Conservation (phyloP, 176 grass and related monocot genomes). For the Ananas comosus region DNA sequence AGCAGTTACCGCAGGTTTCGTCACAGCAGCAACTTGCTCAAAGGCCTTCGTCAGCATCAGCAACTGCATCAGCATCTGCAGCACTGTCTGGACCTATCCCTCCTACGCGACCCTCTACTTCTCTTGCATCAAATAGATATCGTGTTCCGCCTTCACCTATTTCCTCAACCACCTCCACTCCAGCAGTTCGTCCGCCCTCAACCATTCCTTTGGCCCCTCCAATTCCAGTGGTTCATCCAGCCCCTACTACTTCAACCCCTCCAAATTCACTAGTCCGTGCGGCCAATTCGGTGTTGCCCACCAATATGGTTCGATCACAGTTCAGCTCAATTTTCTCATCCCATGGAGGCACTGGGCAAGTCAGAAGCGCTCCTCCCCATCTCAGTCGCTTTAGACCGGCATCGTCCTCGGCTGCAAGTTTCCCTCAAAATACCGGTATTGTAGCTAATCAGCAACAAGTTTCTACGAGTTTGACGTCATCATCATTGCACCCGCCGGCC, state of each 20-base stretch:
- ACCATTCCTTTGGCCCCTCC: no score
- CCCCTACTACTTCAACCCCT: conserved; percentile 17
- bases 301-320: conserved; percentile 23
- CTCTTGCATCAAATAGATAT: conserved; percentile 5
- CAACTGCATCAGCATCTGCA: conserved; percentile 7
- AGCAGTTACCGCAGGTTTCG: conserved; percentile 27
- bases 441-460: conserved; percentile 19
- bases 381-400: conserved; percentile 38
- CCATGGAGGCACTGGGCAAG: conserved; percentile 22
- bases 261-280: conserved; percentile 9
- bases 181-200: conserved; percentile 1
- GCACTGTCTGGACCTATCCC: background rate
- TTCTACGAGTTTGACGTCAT: conserved; percentile 10
- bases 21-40: conserved; percentile 18
- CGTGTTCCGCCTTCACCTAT: conserved; percentile 10
- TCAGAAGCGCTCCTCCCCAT: conserved; percentile 52
- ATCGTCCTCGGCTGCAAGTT: conserved; percentile 22
- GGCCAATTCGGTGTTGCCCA: conserved; percentile 4
- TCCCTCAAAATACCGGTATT: background rate
- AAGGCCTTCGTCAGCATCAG: conserved; percentile 11
- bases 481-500: background rate
- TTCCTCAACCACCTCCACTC: conserved; percentile 19
- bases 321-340: conserved; percentile 22
- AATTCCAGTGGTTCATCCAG: background rate
- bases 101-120: background rate